Evolutionary conservation across 306 rosid species (phyloP), one percentile per base, ranked within the genome.

Genomic region (Quercus alba): DNA sequence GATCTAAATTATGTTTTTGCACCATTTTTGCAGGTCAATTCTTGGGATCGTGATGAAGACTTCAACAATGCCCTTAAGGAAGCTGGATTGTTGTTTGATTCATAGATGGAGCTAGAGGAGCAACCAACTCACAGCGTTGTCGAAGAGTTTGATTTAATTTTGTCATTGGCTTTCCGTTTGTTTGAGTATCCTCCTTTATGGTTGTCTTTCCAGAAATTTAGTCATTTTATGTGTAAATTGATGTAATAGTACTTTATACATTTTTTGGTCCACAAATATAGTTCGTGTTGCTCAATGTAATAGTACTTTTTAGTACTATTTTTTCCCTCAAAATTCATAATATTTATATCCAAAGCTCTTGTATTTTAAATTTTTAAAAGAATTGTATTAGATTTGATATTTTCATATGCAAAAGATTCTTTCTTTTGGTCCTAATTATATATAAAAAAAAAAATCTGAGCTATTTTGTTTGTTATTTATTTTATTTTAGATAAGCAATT

Each of bases 31-130:
- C 82, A 86, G 89, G 73, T 86, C 41, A 19, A 75, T 41, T 28
- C 25, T 33, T 67, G 72, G 72, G 77, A 86, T 44, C 84, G 77
- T 19, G 78, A 81, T 21, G 92, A 90, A 56, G 89, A 85, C 15
- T 89, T 81, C 61, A 80, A 89, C 82, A 84, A 46, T 9, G 97
- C 93, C 77, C 88, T 92, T 26, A 87, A 82, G 79, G 82, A 80
- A 19, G 92, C 93, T 23, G 97, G 97, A 68, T 85, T 90, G 57
- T 52, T 90, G 49, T 77, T 59, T 63, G 58, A 7, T 38, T 66
- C 70, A 25, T 23, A 10, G 30, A 59, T 21, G 67, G 67, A 59
- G 67, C 67, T 26, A 12, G 67, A 59, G 7, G 17, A 25, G 13
- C 31, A 13, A 28, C 5, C 33, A 59, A 21, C 31, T 4, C 28